These are phyloP conservation scores for Astragalus membranaceus DNA, from an alignment of 306 rosid species.

Conservation along the genomic window DNA sequence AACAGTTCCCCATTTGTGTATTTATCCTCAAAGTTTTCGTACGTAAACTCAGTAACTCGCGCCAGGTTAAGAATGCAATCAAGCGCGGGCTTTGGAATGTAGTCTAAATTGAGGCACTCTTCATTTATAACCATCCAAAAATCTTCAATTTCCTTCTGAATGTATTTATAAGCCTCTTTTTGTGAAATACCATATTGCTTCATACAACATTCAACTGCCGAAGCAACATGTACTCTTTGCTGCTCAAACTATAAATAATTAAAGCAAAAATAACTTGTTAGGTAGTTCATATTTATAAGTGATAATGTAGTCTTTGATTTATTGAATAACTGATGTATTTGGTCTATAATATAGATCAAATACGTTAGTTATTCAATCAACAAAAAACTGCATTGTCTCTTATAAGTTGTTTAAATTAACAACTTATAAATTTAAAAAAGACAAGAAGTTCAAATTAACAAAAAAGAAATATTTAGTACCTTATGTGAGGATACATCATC, in stretches of 20 bases:
- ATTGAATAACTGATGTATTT: too few relatives aligned
- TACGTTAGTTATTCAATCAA: too few relatives aligned
- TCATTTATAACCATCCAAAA: slow-evolving; percentile 43
- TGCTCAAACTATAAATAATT: slow-evolving; percentile 11
- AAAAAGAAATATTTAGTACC: too few relatives aligned
- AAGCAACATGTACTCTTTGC: slow-evolving; percentile 20
- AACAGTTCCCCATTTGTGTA: slow-evolving; percentile 8
- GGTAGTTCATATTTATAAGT: too few relatives aligned
- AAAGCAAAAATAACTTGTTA: not conserved
- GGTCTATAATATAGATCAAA: too few relatives aligned
- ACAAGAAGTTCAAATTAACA: too few relatives aligned
- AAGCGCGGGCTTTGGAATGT: slow-evolving; percentile 25
- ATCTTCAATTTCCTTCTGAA: slow-evolving; percentile 1
- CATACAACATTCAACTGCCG: slow-evolving; percentile 36
- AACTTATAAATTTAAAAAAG: too few relatives aligned
- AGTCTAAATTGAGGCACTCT: slow-evolving; percentile 12
- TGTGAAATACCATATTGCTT: slow-evolving; percentile 20
- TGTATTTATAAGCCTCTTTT: slow-evolving; percentile 3
- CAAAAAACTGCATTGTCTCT: too few relatives aligned
- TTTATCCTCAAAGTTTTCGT: slow-evolving; percentile 13
- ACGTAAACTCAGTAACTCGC: slow-evolving; percentile 18
- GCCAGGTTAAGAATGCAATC: slow-evolving; percentile 30
- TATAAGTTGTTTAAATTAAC: too few relatives aligned
- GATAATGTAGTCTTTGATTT: too few relatives aligned
- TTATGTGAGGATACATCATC: slow-evolving; percentile 32